Percentiles rank a stretch among this genome's conserved stretches.
Evolutionary conservation across 371 early-diverging fungal species (phyloP).

Genomic region (Choanephora cucurbitarum): DNA sequence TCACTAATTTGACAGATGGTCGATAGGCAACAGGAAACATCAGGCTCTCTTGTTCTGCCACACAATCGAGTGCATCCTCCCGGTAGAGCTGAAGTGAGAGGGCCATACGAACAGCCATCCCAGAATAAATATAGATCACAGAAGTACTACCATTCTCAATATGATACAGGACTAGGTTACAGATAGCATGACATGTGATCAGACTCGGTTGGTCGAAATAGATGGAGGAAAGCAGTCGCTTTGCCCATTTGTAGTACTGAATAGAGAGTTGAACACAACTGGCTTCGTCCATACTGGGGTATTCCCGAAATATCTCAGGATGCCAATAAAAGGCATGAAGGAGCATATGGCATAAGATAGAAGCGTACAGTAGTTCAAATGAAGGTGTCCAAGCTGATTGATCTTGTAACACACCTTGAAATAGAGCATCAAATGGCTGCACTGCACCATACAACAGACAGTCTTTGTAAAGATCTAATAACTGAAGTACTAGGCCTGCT

Average conservation of each 20-base stretch:
- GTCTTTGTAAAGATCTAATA: conserved; percentile 34
- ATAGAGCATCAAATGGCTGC: conserved; percentile 32
- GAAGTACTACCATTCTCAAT: conserved; percentile 50
- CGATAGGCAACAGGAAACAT: conserved; percentile 14
- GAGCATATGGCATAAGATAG: conserved; percentile 46
- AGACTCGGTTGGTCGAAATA: conserved; percentile 45
- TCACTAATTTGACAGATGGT: conserved; percentile 15
- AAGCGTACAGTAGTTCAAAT: conserved; percentile 32
- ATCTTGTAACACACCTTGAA: conserved; percentile 21
- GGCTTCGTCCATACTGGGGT: conserved; percentile 12
- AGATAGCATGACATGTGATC: conserved; percentile 42
- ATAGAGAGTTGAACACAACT: conserved; percentile 22
- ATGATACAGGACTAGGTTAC: conserved; percentile 47
- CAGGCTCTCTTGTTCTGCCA: conserved; percentile 14
- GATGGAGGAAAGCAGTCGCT: conserved; percentile 32
- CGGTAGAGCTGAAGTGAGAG: conserved; percentile 36
- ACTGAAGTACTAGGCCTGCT: conserved; percentile 4
- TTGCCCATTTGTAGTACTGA: conserved; percentile 44
- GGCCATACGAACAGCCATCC: conserved; percentile 51
- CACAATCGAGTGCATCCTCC: conserved; percentile 29
- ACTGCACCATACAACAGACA: conserved; percentile 47
- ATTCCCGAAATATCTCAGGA: conserved; percentile 22
- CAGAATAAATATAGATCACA: conserved; percentile 44
- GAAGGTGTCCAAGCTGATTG: conserved; percentile 16
- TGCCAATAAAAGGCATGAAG: conserved; percentile 50